Evolutionary conservation across 73 alveolate genomes (phyloP).

Genomic region (Strombidium stylifer): DNA sequence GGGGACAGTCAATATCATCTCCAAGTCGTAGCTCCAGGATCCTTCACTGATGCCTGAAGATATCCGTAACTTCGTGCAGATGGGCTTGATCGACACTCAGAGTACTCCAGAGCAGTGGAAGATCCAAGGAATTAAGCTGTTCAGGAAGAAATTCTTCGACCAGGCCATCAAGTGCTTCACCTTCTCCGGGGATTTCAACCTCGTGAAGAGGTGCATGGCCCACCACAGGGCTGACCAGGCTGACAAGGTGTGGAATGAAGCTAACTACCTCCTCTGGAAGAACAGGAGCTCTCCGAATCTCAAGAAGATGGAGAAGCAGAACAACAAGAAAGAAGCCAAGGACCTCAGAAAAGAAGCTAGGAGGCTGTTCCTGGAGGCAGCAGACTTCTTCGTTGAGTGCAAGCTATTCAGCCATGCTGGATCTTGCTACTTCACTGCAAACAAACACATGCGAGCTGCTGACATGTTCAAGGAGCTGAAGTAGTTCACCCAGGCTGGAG

Average conservation of each 20-base stretch:
- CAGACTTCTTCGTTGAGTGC: conserved; percentile 43
- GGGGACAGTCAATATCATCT: conserved; percentile 49
- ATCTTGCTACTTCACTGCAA: conserved; percentile 73
- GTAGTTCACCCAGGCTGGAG: conserved; percentile 76
- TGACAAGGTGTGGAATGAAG: conserved; percentile 22
- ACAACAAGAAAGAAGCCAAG: conserved; percentile 13
- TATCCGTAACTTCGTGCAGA: neutral
- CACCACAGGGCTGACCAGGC: conserved; percentile 67
- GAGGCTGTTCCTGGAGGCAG: conserved; percentile 54
- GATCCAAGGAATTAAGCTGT: conserved; percentile 73
- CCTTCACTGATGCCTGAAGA: too few species aligned
- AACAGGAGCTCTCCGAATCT: conserved; percentile 5
- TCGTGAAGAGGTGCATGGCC: conserved; percentile 62
- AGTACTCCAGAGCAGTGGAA: conserved; percentile 69
- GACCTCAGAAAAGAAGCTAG: conserved; percentile 19
- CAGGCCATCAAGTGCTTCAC: conserved; percentile 79
- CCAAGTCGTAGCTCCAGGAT: conserved; percentile 10
- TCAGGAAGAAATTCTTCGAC: conserved; percentile 76
- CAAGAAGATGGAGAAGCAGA: conserved; percentile 35
- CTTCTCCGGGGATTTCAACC: conserved; percentile 60
- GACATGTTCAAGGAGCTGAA: conserved; percentile 36
- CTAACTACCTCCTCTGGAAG: conserved; percentile 27
- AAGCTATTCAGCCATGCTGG: conserved; percentile 70
- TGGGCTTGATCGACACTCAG: conserved; percentile 2
- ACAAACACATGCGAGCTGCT: conserved; percentile 59